These are phyloP conservation scores for Fusarium falciforme DNA, from an alignment of 2,329 filamentous ascomycete genomes.

Conservation along the genomic window DNA sequence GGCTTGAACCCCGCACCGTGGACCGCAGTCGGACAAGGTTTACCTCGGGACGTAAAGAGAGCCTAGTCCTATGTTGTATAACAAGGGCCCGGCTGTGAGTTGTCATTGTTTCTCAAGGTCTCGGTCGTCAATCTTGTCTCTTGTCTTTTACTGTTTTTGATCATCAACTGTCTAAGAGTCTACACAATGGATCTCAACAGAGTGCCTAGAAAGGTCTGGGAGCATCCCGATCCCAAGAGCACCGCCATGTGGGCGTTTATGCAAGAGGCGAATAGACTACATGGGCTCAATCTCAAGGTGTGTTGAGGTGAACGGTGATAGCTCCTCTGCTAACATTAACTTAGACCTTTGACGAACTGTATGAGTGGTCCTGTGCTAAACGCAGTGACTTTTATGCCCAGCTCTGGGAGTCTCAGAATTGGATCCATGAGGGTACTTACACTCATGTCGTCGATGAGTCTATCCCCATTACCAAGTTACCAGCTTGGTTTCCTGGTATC, in stretches of 20 bases:
- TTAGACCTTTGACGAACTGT: constrained; percentile 76
- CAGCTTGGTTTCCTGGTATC: constrained; percentile 82
- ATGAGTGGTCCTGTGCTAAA: constrained; percentile 73
- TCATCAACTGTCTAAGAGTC: not conserved
- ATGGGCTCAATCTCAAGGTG: constrained; percentile 69
- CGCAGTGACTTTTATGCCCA: constrained; percentile 74
- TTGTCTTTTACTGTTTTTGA: not conserved
- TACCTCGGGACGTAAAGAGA: constrained; percentile 31
- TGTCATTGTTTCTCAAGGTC: not conserved
- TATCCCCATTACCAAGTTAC: constrained; percentile 76
- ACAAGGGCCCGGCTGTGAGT: not conserved
- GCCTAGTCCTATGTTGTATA: constrained; percentile 1
- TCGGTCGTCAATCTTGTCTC: not conserved
- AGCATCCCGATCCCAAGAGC: constrained; percentile 69
- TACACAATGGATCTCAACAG: constrained; percentile 47
- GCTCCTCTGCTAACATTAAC: not conserved
- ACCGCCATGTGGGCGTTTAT: constrained; percentile 77
- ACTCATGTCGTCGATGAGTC: constrained; percentile 74
- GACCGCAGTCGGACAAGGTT: constrained; percentile 13
- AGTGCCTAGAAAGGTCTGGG: constrained; percentile 73
- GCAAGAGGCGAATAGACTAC: constrained; percentile 70
- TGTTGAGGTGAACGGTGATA: not conserved
- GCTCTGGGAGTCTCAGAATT: constrained; percentile 68
- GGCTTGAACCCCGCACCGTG: constrained; percentile 38
- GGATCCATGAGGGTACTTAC: constrained; percentile 73